These are phyloP conservation scores for Pisolithus tinctorius DNA, from an alignment of 768 basidiomycete genomes.

Conservation along the genomic window DNA sequence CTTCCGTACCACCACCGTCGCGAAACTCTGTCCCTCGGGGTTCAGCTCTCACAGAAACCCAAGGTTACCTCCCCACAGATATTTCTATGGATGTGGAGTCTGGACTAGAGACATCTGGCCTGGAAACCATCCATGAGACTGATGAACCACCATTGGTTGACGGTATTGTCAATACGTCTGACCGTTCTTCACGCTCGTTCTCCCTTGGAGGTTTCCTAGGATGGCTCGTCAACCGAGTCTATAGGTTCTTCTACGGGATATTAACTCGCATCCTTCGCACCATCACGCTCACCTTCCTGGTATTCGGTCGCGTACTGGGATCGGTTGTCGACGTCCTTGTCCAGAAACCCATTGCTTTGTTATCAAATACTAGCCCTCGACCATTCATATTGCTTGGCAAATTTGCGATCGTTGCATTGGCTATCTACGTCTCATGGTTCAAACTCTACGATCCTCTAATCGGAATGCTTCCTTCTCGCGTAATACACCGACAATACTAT, in stretches of 20 bases:
- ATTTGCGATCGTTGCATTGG: constrained; percentile 36
- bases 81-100: constrained; percentile 36
- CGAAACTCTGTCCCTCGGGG: constrained; percentile 31
- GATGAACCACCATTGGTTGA: constrained; percentile 41
- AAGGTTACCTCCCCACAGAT: constrained; percentile 9
- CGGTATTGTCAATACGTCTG: constrained; percentile 19
- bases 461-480: constrained; percentile 28
- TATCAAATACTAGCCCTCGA: constrained; percentile 26
- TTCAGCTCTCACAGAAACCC: constrained; percentile 37
- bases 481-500: constrained; percentile 33
- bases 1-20: constrained; percentile 32
- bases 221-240: constrained; percentile 31
- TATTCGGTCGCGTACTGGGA: constrained; percentile 45
- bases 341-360: constrained; percentile 39
- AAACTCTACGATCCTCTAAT: constrained; percentile 32
- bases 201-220: constrained; percentile 44
- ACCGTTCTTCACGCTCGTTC: constrained; percentile 22
- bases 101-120: constrained; percentile 49
- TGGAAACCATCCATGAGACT: constrained; percentile 59
- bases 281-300: constrained; percentile 32
- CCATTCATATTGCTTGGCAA: constrained; percentile 31
- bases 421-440: constrained; percentile 42
- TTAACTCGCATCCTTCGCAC: constrained; percentile 19
- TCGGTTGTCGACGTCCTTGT: constrained; percentile 41
- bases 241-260: constrained; percentile 24